These are phyloP conservation scores for Dactylis glomerata DNA, from an alignment of 176 grass and related monocot species.

Conservation along the genomic window DNA sequence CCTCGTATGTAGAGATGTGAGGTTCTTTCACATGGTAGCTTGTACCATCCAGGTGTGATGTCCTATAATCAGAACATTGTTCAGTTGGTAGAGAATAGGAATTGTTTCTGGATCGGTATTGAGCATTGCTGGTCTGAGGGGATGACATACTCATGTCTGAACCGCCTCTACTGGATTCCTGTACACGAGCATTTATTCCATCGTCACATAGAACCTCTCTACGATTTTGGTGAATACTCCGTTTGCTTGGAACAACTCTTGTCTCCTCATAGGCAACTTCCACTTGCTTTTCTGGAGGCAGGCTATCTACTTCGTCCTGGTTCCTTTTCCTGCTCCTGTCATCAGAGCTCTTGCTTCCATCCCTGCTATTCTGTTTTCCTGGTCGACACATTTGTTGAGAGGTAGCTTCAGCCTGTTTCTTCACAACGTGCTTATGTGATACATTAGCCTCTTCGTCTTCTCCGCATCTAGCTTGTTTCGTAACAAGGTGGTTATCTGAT, in stretches of 20 bases:
- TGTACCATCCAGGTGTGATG: neutral
- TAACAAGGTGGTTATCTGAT: neutral
- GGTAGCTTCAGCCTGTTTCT: constrained; percentile 22
- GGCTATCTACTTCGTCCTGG: constrained; percentile 23
- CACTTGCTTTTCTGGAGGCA: constrained; percentile 55
- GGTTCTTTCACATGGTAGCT: neutral
- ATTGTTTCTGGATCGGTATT: constrained; percentile 16
- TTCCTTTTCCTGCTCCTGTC: constrained; percentile 12
- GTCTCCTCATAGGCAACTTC: constrained; percentile 54
- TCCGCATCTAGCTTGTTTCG: constrained; percentile 20
- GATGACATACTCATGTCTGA: constrained; percentile 65
- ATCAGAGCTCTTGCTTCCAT: constrained; percentile 23
- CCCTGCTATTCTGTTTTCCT: neutral
- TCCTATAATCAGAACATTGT: neutral
- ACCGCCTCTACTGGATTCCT: constrained; percentile 8
- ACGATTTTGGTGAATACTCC: constrained; percentile 21
- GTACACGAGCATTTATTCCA: constrained; percentile 10
- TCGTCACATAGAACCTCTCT: neutral
- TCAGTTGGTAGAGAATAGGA: neutral
- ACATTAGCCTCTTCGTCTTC: constrained; percentile 1
- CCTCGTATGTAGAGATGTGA: constrained; percentile 7
- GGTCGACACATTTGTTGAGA: neutral
- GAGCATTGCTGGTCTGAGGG: constrained; percentile 20
- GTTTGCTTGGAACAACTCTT: constrained; percentile 22
- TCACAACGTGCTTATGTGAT: neutral